phyloP scores from a whole-genome alignment of 768 basidiomycete species.

The Panellus pusillus region DNA sequence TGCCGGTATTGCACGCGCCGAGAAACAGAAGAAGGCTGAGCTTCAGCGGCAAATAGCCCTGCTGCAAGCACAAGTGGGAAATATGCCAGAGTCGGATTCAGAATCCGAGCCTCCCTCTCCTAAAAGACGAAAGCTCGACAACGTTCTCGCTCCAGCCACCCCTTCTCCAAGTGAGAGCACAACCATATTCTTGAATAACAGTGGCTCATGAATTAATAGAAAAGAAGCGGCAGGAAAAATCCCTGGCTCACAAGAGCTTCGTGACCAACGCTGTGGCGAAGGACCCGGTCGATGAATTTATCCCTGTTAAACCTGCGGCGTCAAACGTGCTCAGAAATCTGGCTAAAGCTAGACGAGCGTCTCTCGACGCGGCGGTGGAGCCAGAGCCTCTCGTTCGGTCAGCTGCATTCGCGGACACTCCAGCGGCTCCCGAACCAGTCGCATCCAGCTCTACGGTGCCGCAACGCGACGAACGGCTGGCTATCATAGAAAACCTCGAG shows the following conservation, averaged over 20 bases:
- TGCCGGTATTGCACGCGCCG: conserved; percentile 28
- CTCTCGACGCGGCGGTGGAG: conserved; percentile 5
- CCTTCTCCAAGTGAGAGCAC: conserved; percentile 64
- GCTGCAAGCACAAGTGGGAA: conserved; percentile 43
- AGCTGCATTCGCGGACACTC: conserved; percentile 37
- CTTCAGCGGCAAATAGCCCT: conserved; percentile 42
- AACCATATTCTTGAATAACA: conserved; percentile 32
- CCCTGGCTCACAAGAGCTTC: conserved; percentile 5
- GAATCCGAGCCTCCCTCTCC: conserved; percentile 30
- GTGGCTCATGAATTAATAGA: conserved; percentile 24
- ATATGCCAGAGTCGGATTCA: conserved; percentile 20
- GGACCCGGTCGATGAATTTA: background rate
- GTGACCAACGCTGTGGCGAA: background rate
- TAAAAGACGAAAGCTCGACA: conserved; percentile 37
- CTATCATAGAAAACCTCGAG: conserved; percentile 73
- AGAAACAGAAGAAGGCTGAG: conserved; percentile 34
- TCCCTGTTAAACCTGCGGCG: conserved; percentile 37
- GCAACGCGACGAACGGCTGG: conserved; percentile 61
- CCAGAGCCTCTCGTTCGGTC: conserved; percentile 25
- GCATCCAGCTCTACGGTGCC: conserved; percentile 8
- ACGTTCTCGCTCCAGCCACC: conserved; percentile 49
- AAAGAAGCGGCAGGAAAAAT: conserved; percentile 18
- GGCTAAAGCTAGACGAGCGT: conserved; percentile 8
- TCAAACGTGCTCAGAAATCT: conserved; percentile 33
- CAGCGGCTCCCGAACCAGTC: conserved; percentile 23